A percentile compares a stretch with the other conserved stretches of the same genome.
Evolutionary conservation across 345 rosid genomes (phyloP).

Genomic region (Sonneratia alba): DNA sequence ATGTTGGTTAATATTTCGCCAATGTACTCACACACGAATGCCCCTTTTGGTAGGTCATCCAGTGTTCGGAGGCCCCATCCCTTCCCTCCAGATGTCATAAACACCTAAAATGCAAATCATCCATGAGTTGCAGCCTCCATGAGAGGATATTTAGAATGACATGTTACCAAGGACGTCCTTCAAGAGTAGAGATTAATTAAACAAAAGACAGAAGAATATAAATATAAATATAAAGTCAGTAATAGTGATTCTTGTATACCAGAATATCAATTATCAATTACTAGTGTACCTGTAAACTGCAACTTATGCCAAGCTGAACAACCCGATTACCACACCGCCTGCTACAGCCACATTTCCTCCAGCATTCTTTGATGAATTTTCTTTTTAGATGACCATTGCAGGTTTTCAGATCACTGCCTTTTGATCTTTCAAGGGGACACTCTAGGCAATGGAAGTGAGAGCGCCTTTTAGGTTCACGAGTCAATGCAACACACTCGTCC

Average conservation of each 20-base stretch:
- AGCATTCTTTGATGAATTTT: slow-evolving; percentile 71
- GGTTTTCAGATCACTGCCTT: slow-evolving; percentile 37
- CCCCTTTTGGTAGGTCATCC: slow-evolving; percentile 77
- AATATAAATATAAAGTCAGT: background rate
- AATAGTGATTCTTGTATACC: background rate
- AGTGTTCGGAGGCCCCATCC: slow-evolving; percentile 88
- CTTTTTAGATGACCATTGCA: slow-evolving; percentile 89
- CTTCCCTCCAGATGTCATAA: slow-evolving; percentile 56
- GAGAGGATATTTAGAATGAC: background rate
- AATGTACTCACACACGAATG: slow-evolving; percentile 73
- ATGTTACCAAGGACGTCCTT: background rate
- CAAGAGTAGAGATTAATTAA: background rate
- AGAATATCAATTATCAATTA: slow-evolving; percentile 6
- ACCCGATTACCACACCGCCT: slow-evolving; percentile 79
- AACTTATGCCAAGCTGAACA: slow-evolving; percentile 71
- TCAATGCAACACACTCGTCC: slow-evolving; percentile 47
- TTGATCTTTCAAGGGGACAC: slow-evolving; percentile 65
- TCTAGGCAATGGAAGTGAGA: slow-evolving; percentile 41
- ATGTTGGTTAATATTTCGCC: slow-evolving; percentile 77
- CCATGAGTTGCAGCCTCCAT: background rate
- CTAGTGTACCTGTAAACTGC: slow-evolving; percentile 58
- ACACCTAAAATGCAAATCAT: slow-evolving; percentile 44
- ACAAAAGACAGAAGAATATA: background rate
- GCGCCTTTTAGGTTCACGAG: slow-evolving; percentile 45
- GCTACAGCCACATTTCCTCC: slow-evolving; percentile 82